phyloP scores from a whole-genome alignment of 108 stramenopile genomes.

The Cyclotella kingstonii region DNA sequence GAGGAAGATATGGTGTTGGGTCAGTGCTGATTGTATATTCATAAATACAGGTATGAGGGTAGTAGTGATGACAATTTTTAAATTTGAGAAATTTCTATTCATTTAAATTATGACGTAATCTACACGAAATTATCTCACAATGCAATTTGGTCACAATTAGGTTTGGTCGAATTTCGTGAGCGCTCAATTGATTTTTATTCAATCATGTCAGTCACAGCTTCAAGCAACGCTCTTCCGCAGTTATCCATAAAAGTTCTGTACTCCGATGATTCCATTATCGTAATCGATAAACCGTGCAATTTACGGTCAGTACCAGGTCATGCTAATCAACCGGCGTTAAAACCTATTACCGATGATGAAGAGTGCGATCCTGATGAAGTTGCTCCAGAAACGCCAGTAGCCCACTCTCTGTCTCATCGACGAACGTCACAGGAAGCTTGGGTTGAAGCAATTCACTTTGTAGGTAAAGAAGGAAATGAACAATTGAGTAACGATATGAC shows the following conservation, averaged over 20 bases:
- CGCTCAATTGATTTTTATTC: no score
- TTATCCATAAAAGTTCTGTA: conserved; percentile 55
- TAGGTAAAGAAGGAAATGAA: conserved; percentile 6
- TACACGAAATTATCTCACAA: no score
- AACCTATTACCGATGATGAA: not conserved
- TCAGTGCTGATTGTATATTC: no score
- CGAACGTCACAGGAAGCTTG: conserved; percentile 67
- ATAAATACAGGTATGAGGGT: no score
- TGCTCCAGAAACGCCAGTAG: not conserved
- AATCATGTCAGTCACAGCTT: not conserved
- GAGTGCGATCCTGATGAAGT: conserved; percentile 2
- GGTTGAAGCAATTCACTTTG: conserved; percentile 48
- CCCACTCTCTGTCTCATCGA: conserved; percentile 17
- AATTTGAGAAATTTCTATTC: no score
- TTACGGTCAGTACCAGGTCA: conserved; percentile 76
- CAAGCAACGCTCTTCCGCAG: conserved; percentile 13
- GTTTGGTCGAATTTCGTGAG: no score
- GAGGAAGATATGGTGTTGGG: no score
- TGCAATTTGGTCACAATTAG: no score
- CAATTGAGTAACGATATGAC: not conserved
- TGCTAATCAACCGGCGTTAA: conserved; percentile 34
- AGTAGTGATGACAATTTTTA: no score
- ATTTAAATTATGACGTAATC: no score
- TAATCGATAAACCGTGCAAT: conserved; percentile 72
- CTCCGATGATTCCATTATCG: conserved; percentile 59